Evolutionary conservation across 345 rosid species (phyloP).

Genomic region (Populus ilicifolia): DNA sequence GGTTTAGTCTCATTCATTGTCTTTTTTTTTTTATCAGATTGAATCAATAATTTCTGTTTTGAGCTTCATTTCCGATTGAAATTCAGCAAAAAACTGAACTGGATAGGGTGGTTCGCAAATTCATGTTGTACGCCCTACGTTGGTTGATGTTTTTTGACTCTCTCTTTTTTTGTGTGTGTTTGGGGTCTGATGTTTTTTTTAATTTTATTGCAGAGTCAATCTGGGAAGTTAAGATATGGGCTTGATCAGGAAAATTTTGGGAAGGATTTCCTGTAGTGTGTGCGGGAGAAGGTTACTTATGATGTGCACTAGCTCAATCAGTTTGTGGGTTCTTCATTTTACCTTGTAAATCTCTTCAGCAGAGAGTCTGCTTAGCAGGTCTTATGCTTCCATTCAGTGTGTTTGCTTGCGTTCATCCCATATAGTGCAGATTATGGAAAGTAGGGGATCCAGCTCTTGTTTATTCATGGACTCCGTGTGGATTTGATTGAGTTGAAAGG

Average conservation of each 20-base stretch:
- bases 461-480: conserved; percentile 22
- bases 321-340: conserved; percentile 26
- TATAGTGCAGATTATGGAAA: conserved; percentile 33
- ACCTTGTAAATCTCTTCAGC: conserved; percentile 37
- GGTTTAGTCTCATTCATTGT: conserved; percentile 28
- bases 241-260: conserved; percentile 28
- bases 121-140: not conserved
- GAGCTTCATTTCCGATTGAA: not conserved
- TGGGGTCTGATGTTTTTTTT: not conserved
- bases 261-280: conserved; percentile 33
- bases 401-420: conserved; percentile 36
- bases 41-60: not conserved
- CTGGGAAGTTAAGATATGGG: conserved; percentile 25
- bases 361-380: conserved; percentile 33
- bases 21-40: not conserved
- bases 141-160: not conserved
- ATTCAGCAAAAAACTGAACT: not conserved
- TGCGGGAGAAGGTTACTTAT: conserved; percentile 9
- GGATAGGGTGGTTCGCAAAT: not conserved
- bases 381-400: conserved; percentile 41
- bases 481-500: conserved; percentile 15
- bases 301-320: conserved; percentile 32
- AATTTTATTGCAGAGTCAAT: conserved; percentile 38
- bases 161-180: not conserved
- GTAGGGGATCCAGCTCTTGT: conserved; percentile 29